Evolutionary conservation across 495 filamentous ascomycete genomes (phyloP), one percentile per base, ranked within the genome.

Genomic region (Lasiosphaeria ovina): DNA sequence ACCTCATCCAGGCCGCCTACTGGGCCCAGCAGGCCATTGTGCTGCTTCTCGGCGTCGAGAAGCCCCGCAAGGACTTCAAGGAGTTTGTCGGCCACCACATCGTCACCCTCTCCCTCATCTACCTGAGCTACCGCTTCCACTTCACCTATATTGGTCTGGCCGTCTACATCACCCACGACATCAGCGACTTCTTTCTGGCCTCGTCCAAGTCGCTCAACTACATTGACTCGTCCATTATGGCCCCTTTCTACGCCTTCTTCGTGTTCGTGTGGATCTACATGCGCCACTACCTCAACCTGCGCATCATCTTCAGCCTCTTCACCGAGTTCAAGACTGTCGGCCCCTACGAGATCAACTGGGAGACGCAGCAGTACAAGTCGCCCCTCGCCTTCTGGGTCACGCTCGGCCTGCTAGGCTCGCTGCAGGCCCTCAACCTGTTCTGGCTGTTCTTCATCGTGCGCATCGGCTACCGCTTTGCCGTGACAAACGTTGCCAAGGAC

Each of bases 111-210:
- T 79, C 87, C n/a, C 80, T 98, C 57, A 98, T 98, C 62, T 86
- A 77, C 35, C 73, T 92, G 70, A 95, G 90, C 78, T 98, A 98
- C 74, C 88, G 93, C 35, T 98, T 96, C 80, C 95, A 98, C 74
- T 98, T 98, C 74, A 94, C 94, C 8, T 93, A 95, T 73, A 95
- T 98, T 78, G 94, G 94, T n/a, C 70, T 98, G 44, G 93, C 91
- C 35, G 93, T 98, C 7, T 98, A 96, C 72, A 92, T 97, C 61
- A 98, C 94, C 24, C 92, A 96, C 68, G 94, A 98, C 65, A 89
- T 98, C 62, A 90, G 86, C 55, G 94, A 98, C 69, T 97, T 98
- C 75, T 98, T 98, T 85, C 81, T 98, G 14, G 95, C 95, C 24
- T 96, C 91, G 4, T 97, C 93, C 54, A 98, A 98, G 77, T 87